phyloP scores from a whole-genome alignment of 1,139 yeast species.

The Kurtzmaniella quercitrusa region DNA sequence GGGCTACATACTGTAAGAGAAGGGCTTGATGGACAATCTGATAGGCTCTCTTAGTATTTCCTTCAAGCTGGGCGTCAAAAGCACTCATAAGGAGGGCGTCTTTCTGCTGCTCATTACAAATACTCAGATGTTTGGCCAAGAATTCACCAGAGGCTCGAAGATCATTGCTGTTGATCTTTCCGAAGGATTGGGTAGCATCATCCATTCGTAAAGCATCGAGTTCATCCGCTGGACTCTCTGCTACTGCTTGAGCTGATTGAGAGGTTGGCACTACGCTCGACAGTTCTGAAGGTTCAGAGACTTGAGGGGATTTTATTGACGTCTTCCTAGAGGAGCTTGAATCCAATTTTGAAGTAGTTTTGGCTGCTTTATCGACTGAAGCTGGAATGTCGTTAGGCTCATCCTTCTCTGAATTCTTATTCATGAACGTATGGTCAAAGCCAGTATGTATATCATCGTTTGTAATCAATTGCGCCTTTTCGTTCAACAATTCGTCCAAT shows the following conservation, averaged over 20 bases:
- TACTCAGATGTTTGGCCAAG: constrained; percentile 57
- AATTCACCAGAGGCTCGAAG: constrained; percentile 47
- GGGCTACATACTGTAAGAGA: constrained; percentile 71
- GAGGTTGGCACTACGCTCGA: constrained; percentile 17
- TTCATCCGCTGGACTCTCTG: constrained; percentile 20
- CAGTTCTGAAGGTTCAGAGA: not conserved
- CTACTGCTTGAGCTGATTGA: constrained; percentile 11
- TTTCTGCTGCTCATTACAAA: constrained; percentile 79
- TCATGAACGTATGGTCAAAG: constrained; percentile 79
- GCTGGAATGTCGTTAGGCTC: constrained; percentile 10
- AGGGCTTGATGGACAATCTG: constrained; percentile 77
- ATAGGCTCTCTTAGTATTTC: constrained; percentile 47
- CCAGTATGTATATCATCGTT: constrained; percentile 95
- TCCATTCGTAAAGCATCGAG: constrained; percentile 33
- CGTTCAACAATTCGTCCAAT: constrained; percentile 62
- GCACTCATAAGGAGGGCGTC: constrained; percentile 93
- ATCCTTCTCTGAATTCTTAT: constrained; percentile 41
- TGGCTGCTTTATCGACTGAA: constrained; percentile 4
- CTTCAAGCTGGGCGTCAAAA: constrained; percentile 73
- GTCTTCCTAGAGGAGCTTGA: constrained; percentile 7
- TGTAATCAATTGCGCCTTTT: constrained; percentile 71
- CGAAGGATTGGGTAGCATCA: constrained; percentile 64
- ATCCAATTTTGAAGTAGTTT: constrained; percentile 3
- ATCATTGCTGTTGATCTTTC: constrained; percentile 50
- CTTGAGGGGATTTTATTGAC: not conserved